phyloP scores from a whole-genome alignment of 441 rosid genomes.

The Pelargonium fulgidum region DNA sequence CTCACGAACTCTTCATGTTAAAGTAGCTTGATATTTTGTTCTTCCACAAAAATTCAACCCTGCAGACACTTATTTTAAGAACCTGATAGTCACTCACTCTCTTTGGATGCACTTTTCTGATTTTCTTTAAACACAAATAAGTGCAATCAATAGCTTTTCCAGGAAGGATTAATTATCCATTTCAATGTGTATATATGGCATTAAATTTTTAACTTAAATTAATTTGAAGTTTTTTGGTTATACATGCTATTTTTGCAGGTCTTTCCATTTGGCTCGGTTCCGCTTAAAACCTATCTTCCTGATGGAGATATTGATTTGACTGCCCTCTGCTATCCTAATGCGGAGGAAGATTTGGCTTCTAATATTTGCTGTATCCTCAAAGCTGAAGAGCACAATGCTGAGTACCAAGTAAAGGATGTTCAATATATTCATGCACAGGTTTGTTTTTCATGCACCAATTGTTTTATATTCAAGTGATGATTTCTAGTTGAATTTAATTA shows the following conservation, averaged over 20 bases:
- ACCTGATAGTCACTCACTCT: slow-evolving; percentile 3
- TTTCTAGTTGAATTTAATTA: slow-evolving; percentile 4
- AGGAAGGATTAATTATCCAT: slow-evolving; percentile 13
- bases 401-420: slow-evolving; percentile 54
- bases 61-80: slow-evolving; percentile 1
- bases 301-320: slow-evolving; percentile 97
- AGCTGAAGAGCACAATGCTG: slow-evolving; percentile 38
- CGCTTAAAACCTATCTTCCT: slow-evolving; percentile 85
- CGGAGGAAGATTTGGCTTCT: slow-evolving; percentile 57
- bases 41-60: background rate
- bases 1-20: no score
- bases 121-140: background rate
- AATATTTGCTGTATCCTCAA: slow-evolving; percentile 44
- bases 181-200: slow-evolving; percentile 14
- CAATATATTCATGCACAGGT: slow-evolving; percentile 88
- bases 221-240: slow-evolving; percentile 19
- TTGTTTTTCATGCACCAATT: slow-evolving; percentile 18
- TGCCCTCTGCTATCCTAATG: slow-evolving; percentile 42
- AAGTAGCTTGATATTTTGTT: background rate
- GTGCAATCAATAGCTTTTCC: slow-evolving; percentile 10
- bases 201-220: slow-evolving; percentile 8
- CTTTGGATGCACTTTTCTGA: background rate
- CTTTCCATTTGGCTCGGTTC: slow-evolving; percentile 85
- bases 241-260: slow-evolving; percentile 42
- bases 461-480: slow-evolving; percentile 12